phyloP scores from a whole-genome alignment of 116 monocot species.

The Dioscorea cayenensis region DNA sequence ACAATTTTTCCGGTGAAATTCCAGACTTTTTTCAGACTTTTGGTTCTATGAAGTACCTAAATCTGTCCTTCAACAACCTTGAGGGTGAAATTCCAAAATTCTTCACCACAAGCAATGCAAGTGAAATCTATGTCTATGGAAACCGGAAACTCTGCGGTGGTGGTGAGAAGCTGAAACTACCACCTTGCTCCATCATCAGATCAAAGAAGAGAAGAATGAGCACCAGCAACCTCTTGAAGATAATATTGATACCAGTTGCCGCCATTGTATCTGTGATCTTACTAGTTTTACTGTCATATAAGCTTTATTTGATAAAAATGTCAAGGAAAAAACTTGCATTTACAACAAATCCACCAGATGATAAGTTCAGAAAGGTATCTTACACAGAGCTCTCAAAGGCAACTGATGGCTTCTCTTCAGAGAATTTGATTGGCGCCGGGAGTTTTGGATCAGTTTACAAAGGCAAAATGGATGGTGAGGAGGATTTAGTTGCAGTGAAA shows the following conservation, averaged over 20 bases:
- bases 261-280: neutral
- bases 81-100: neutral
- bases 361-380: neutral
- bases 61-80: constrained; percentile 2
- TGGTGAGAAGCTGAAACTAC: neutral
- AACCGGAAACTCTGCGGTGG: neutral
- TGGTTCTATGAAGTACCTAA: too few relatives aligned
- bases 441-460: neutral
- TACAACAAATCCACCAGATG: neutral
- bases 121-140: neutral
- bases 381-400: neutral
- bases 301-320: neutral
- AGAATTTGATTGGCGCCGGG: neutral
- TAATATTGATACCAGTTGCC: neutral
- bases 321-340: neutral
- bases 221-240: neutral
- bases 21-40: neutral
- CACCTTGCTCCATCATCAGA: neutral
- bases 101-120: neutral
- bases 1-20: neutral
- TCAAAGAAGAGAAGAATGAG: neutral
- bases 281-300: neutral
- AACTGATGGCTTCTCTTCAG: neutral
- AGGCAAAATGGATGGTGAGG: neutral
- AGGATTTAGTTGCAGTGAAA: neutral